Conservation (phyloP, 2,329 filamentous ascomycete species). For the Fusarium sp. region DNA sequence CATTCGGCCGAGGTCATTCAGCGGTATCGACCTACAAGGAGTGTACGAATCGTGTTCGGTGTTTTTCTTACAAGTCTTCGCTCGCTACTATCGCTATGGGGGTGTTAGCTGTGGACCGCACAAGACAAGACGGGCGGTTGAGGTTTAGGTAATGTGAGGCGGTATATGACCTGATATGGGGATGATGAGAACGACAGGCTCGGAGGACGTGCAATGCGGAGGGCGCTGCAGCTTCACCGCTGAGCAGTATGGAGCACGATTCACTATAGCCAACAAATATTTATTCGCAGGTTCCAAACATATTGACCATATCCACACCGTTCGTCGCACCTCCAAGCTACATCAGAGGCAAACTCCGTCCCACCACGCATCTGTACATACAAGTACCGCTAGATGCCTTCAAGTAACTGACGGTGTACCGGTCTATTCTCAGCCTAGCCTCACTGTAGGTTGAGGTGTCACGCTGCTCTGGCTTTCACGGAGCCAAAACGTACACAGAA, state of each 20-base stretch:
- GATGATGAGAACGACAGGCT: conserved; percentile 17
- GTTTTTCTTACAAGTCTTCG: background rate
- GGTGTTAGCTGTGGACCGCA: conserved; percentile 6
- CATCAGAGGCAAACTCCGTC: conserved; percentile 18
- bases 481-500: conserved; percentile 13
- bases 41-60: background rate
- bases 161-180: conserved; percentile 29
- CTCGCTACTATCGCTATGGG: background rate
- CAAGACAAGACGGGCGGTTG: conserved; percentile 17
- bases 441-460: conserved; percentile 18
- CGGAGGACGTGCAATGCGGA: conserved; percentile 6
- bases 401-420: conserved; percentile 5
- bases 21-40: background rate
- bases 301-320: background rate
- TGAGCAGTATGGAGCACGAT: conserved; percentile 13
- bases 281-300: conserved; percentile 5
- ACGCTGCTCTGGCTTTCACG: conserved; percentile 11
- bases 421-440: conserved; percentile 23
- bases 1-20: background rate
- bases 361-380: conserved; percentile 4
- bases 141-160: conserved; percentile 19
- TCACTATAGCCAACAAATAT: conserved; percentile 31
- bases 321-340: conserved; percentile 5
- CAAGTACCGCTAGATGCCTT: background rate
- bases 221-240: conserved; percentile 16